A percentile compares a stretch with the other conserved stretches of the same genome.
Evolutionary conservation across 2,329 filamentous ascomycete genomes (phyloP).

Genomic region (Scopulariopsis brevicaulis): DNA sequence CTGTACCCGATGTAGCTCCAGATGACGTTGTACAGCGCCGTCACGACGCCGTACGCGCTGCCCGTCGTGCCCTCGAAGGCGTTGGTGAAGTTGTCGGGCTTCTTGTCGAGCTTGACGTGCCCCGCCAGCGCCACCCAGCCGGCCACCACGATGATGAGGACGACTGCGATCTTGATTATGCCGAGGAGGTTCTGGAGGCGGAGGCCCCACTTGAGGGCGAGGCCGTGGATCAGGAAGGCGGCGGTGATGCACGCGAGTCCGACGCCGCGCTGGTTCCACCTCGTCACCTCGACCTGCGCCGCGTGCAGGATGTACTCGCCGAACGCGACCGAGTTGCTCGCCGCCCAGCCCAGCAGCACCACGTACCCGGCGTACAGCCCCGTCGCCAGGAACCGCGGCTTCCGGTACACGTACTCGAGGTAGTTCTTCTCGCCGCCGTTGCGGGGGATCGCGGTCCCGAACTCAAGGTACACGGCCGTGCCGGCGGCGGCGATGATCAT

Average conservation of each 20-base stretch:
- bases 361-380: conserved; percentile 50
- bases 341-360: conserved; percentile 53
- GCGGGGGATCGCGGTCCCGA: conserved; percentile 51
- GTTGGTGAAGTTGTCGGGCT: conserved; percentile 50
- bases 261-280: conserved; percentile 57
- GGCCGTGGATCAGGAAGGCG: conserved; percentile 55
- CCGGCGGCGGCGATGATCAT: conserved; percentile 51
- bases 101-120: conserved; percentile 43
- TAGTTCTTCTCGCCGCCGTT: conserved; percentile 60
- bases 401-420: conserved; percentile 51
- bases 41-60: conserved; percentile 56
- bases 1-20: conserved; percentile 60
- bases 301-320: conserved; percentile 61
- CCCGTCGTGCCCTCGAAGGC: conserved; percentile 56
- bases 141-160: conserved; percentile 53
- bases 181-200: conserved; percentile 56
- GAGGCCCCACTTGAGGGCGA: conserved; percentile 53
- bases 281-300: conserved; percentile 45
- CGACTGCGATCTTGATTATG: conserved; percentile 52
- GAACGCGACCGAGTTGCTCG: conserved; percentile 57
- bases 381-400: conserved; percentile 49
- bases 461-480: conserved; percentile 55
- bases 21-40: conserved; percentile 60
- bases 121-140: conserved; percentile 52
- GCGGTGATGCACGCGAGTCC: conserved; percentile 55